A percentile compares a stretch with the other conserved stretches of the same genome.
Evolutionary conservation across 2,329 filamentous ascomycete genomes (phyloP).

Genomic region (Fusarium goolgardi): DNA sequence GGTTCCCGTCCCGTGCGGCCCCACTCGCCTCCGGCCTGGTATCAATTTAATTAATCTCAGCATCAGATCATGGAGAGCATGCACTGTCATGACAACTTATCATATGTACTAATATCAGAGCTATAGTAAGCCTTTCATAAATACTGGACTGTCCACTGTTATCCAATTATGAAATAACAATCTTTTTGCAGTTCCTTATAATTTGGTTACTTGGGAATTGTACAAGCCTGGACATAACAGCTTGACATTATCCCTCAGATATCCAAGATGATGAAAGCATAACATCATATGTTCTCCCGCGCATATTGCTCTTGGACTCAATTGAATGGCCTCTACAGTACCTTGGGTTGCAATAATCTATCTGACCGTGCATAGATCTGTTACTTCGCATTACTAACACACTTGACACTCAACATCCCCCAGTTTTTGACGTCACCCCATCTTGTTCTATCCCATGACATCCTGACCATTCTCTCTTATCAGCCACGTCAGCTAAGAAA

Average conservation of each 20-base stretch:
- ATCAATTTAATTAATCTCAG: too few relatives aligned
- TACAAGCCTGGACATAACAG: neutral
- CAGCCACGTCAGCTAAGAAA: neutral
- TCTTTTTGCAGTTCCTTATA: neutral
- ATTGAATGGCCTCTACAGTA: too few relatives aligned
- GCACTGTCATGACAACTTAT: neutral
- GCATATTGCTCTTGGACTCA: neutral
- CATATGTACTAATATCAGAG: too few relatives aligned
- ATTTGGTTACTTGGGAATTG: neutral
- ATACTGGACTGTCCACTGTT: neutral
- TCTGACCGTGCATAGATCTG: conserved; percentile 5
- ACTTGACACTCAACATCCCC: neutral
- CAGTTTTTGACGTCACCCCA: conserved; percentile 47
- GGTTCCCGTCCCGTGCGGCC: neutral
- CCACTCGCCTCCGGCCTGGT: neutral
- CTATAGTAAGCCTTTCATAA: too few relatives aligned
- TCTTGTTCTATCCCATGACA: conserved; percentile 35
- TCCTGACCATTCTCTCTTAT: conserved; percentile 25
- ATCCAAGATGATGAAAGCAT: neutral
- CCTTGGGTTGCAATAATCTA: conserved; percentile 6
- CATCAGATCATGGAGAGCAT: neutral
- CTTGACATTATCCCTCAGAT: neutral
- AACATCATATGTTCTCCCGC: conserved; percentile 1
- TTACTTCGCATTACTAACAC: conserved; percentile 39
- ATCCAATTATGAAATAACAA: neutral